Percentiles rank a stretch among this genome's conserved stretches.
Evolutionary conservation across 192 early-diverging fungal genomes (phyloP).

Genomic region (Backusella liffmaniae): DNA sequence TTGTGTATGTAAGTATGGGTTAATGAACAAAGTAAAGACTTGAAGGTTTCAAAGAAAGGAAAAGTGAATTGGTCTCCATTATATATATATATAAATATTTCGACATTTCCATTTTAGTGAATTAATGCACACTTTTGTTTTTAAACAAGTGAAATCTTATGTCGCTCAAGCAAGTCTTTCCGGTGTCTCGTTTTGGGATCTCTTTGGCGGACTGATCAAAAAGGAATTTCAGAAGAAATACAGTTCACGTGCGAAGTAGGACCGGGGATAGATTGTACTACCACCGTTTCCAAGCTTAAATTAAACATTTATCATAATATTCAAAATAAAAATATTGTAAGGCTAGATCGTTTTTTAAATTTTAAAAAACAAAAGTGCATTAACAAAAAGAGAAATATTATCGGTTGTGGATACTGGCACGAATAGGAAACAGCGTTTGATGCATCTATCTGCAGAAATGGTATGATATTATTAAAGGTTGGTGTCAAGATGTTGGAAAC

Average conservation of each 20-base stretch:
- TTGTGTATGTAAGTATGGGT: not conserved
- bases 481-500: not conserved
- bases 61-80: not conserved
- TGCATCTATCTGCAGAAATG: not conserved
- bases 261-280: not conserved
- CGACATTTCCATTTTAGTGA: not conserved
- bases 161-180: not conserved
- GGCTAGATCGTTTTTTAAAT: not conserved
- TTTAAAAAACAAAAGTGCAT: too few relatives aligned
- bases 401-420: not conserved
- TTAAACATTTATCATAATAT: not conserved
- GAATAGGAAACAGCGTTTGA: not conserved
- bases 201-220: not conserved
- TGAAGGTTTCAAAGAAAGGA: not conserved
- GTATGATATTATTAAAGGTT: not conserved
- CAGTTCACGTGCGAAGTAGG: not conserved
- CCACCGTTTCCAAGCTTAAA: not conserved
- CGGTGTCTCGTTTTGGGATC: not conserved
- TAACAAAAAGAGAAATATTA: not conserved
- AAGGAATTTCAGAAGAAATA: constrained; percentile 6
- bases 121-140: not conserved
- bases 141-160: not conserved
- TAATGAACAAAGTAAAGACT: not conserved
- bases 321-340: not conserved
- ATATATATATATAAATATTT: not conserved